Conservation (phyloP, 371 early-diverging fungal genomes). For the Mucor ambiguus region DNA sequence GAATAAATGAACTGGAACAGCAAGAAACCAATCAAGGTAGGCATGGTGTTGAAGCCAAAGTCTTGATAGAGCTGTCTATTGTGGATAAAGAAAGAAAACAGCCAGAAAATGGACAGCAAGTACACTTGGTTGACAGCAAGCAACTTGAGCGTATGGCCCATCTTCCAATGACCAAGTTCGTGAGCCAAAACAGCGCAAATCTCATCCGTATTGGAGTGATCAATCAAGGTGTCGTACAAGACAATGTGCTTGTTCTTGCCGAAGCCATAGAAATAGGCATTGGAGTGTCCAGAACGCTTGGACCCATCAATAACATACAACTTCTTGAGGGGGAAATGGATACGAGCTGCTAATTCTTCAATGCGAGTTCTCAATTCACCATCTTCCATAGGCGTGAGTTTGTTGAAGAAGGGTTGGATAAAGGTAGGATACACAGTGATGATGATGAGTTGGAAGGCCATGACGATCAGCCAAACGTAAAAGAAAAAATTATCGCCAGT, state of each 20-base stretch:
- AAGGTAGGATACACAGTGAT: constrained; percentile 93
- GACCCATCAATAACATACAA: constrained; percentile 97
- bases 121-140: constrained; percentile 78
- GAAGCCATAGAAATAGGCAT: constrained; percentile 98
- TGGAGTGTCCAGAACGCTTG: constrained; percentile 92
- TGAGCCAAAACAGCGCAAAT: constrained; percentile 95
- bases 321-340: constrained; percentile 94
- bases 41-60: constrained; percentile 84
- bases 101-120: constrained; percentile 79
- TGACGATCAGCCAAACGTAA: constrained; percentile 87
- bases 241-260: constrained; percentile 98
- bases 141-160: constrained; percentile 82
- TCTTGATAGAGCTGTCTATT: constrained; percentile 73
- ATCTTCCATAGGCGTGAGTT: constrained; percentile 86
- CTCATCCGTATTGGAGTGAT: constrained; percentile 84
- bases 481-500: constrained; percentile 88
- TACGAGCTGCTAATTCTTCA: constrained; percentile 81
- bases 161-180: constrained; percentile 98
- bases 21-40: constrained; percentile 86
- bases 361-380: constrained; percentile 87
- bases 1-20: constrained; percentile 82
- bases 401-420: constrained; percentile 99
- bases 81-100: constrained; percentile 79
- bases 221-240: constrained; percentile 93
- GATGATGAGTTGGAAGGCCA: constrained; percentile 87